Conservation (phyloP, 2,329 filamentous ascomycete species). For the Waltergamsia citrina region DNA sequence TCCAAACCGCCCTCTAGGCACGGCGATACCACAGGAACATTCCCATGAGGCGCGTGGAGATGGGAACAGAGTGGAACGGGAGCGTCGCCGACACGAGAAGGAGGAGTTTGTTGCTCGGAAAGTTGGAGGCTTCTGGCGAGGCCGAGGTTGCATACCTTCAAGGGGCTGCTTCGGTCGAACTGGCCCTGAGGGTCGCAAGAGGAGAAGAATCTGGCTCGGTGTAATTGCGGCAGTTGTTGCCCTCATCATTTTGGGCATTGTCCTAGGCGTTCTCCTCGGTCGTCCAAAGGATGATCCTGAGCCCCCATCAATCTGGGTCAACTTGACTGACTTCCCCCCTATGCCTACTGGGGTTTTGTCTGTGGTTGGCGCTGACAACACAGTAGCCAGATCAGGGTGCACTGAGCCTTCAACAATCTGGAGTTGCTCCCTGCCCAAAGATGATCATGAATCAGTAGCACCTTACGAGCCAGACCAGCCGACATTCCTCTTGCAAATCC, state of each 20-base stretch:
- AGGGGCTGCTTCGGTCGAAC: conserved; percentile 56
- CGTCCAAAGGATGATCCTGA: conserved; percentile 10
- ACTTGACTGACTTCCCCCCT: conserved; percentile 76
- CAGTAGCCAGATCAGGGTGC: conserved; percentile 56
- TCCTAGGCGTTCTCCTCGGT: conserved; percentile 48
- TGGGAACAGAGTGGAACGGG: conserved; percentile 36
- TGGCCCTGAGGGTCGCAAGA: conserved; percentile 54
- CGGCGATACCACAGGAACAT: conserved; percentile 35
- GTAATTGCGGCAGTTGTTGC: conserved; percentile 40
- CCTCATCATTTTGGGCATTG: conserved; percentile 46
- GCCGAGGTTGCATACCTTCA: conserved; percentile 51
- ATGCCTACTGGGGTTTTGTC: conserved; percentile 79
- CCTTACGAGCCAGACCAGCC: conserved; percentile 62
- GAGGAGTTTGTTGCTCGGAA: conserved; percentile 52
- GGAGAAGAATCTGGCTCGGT: conserved; percentile 48
- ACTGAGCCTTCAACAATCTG: conserved; percentile 66
- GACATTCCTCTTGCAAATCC: conserved; percentile 71
- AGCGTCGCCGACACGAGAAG: conserved; percentile 50
- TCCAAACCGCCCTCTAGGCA: conserved; percentile 33
- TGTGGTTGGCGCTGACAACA: conserved; percentile 62
- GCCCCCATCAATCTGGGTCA: conserved; percentile 59
- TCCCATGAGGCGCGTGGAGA: conserved; percentile 28
- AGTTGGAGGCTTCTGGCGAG: conserved; percentile 54
- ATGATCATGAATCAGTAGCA: conserved; percentile 54
- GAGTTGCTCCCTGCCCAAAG: conserved; percentile 80